Evolutionary conservation across 2,329 filamentous ascomycete species (phyloP).

Genomic region (Neopestalotiopsis sp.): DNA sequence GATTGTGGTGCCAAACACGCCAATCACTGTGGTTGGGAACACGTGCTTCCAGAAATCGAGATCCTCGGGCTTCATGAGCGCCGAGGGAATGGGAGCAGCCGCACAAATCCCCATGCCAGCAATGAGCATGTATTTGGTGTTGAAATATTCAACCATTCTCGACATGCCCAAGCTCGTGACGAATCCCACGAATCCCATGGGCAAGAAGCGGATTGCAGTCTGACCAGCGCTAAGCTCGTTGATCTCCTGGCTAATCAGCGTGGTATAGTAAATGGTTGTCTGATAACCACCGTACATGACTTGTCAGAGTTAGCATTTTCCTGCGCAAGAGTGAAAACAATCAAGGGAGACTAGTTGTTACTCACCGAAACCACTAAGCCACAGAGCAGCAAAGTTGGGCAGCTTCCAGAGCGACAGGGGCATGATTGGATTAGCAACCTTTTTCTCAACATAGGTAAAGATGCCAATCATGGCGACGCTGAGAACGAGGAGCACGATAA

Average conservation of each 20-base stretch:
- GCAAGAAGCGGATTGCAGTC: slow-evolving; percentile 45
- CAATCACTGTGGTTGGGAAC: slow-evolving; percentile 43
- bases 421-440: slow-evolving; percentile 49
- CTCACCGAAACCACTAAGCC: slow-evolving; percentile 44
- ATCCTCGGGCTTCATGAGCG: slow-evolving; percentile 25
- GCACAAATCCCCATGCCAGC: slow-evolving; percentile 39
- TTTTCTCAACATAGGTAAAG: slow-evolving; percentile 47
- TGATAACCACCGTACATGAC: slow-evolving; percentile 48
- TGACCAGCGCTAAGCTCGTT: slow-evolving; percentile 42
- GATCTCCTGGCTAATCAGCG: slow-evolving; percentile 44
- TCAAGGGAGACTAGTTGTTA: background rate
- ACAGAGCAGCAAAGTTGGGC: slow-evolving; percentile 49
- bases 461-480: slow-evolving; percentile 41
- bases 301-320: background rate
- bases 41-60: slow-evolving; percentile 41
- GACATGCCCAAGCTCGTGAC: slow-evolving; percentile 40
- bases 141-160: slow-evolving; percentile 41
- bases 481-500: slow-evolving; percentile 45
- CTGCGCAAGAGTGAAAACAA: background rate
- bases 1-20: slow-evolving; percentile 44
- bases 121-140: slow-evolving; percentile 42
- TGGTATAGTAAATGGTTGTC: slow-evolving; percentile 47
- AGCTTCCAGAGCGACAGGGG: slow-evolving; percentile 50
- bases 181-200: slow-evolving; percentile 45
- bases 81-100: slow-evolving; percentile 41